Evolutionary conservation across 2,329 filamentous ascomycete genomes (phyloP), one percentile per base, ranked within the genome.

Genomic region (Exserohilum rostratum): DNA sequence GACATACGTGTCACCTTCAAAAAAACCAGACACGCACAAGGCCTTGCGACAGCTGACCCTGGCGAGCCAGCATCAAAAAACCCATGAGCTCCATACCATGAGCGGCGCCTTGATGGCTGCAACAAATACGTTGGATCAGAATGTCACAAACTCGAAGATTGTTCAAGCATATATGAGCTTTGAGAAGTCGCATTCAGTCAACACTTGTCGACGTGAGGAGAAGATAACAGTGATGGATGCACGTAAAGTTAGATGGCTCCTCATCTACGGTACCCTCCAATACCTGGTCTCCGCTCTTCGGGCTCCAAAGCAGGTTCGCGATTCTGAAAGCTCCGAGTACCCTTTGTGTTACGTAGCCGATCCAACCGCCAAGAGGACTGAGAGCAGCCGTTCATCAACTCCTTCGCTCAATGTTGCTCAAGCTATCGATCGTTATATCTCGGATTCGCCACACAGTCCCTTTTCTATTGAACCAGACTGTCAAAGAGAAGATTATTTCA

Each of bases 241-340:
- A 1, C 85, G 90, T 35, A 93, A 91, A 72, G 83, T 92, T 13
- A 82, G 90, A 34, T 95, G 90, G 90, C 84, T 93, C 27, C 70
- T 93, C 31, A 82, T 93, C 6, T 93, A 93, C 65, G 83, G 86
- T 15, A 82, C 86, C 3, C 82, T 91, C 52, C 90, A 95, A 69
- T 87, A 86, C n/a, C 80, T 95, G 1, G 81, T 83, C 9, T 85
- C 84, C 48, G 86, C 86, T 33, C 87, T 85, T 0, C 77, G 82
- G 30, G 78, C 83, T 0, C 87, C 90, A 0, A 69, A 77, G 5
- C 85, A 90, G 63, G 85, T 90, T 25, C 79, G 79, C 13, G 83
- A 88, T 50, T 77, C 79, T 0, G 77, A 81, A 1, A 78, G 78
- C 12, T 79, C 85, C 1, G 76, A 80, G 0, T 93, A 93, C 60